Evolutionary conservation across 129 eudicot species (phyloP), one percentile per base, ranked within the genome.

Genomic region (Artemisia argyi): DNA sequence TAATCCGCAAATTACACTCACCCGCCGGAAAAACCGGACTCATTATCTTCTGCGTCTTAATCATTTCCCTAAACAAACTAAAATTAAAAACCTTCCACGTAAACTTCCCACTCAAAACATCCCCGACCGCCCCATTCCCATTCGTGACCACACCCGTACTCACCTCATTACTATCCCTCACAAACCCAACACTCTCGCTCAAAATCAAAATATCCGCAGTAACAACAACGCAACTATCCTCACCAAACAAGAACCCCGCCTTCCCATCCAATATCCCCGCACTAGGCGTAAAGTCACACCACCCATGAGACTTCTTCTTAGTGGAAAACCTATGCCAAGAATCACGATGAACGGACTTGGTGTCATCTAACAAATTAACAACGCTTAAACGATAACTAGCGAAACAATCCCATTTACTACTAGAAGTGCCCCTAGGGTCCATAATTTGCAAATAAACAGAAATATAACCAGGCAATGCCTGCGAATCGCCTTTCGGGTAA

Each of bases 21-120:
- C 98, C 98, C 12, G 97, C 93, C 4, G 96, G 97, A 63, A 94
- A 94, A 55, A 88, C 88, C 3, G 98, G 98, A 76, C 98, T 94
- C 98, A 94, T 94, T 71, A 94, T 94, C 83, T 94, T 94, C 85
- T 94, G 98, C 0, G 98, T 94, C 82, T 90, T 94, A 20, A 94
- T 94, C 98, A 94, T 90, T 32, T 94, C 96, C 76, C 51, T 94
- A 65, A 90, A 90, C 83, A 94, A 85, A 68, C 89, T 87, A 73
- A 94, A 93, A 68, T 94, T 94, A 49, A 85, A 89, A 56, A 94
- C 97, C 72, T 90, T 94, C 98, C 98, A 94, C 65, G 98, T 87
- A 50, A 90, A 94, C 76, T 94, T 94, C 74, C 98, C 98, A 83
- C 96, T 90, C 86, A 87, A 82, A 55, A 85, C 90, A 84, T 94